Conservation (phyloP, 1,284 basidiomycete species). For the Coniferiporia weirii region DNA sequence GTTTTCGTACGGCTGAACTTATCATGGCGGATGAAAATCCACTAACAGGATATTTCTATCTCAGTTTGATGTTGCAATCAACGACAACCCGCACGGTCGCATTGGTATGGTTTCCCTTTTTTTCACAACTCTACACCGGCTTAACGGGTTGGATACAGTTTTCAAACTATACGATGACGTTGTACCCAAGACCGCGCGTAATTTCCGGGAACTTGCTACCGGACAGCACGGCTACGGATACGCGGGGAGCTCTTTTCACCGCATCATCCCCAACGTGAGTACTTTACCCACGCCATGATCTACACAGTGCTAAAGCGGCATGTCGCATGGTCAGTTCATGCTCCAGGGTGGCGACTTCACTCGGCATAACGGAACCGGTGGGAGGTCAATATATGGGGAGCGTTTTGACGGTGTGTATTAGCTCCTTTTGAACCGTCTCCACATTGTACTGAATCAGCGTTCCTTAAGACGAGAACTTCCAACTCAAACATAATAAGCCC, state of each 20-base stretch:
- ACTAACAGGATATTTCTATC: background rate
- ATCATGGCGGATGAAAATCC: background rate
- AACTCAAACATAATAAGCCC: constrained; percentile 73
- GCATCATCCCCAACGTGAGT: constrained; percentile 55
- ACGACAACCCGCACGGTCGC: constrained; percentile 49
- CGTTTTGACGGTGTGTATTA: constrained; percentile 60
- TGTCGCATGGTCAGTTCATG: constrained; percentile 36
- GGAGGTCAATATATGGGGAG: constrained; percentile 88
- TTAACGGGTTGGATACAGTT: constrained; percentile 26
- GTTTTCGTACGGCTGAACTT: constrained; percentile 34
- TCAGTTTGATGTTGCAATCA: constrained; percentile 79
- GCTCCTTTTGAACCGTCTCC: background rate
- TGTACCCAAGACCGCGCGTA: constrained; percentile 73
- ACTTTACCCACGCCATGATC: constrained; percentile 15
- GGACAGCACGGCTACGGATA: constrained; percentile 69
- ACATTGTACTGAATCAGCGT: background rate
- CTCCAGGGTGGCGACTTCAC: constrained; percentile 74
- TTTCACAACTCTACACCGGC: background rate
- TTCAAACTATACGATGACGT: constrained; percentile 78
- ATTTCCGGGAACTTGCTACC: constrained; percentile 90
- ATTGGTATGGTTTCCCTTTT: constrained; percentile 50
- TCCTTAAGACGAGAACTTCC: constrained; percentile 78
- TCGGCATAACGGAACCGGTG: constrained; percentile 78
- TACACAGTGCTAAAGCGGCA: background rate
- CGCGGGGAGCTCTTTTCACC: constrained; percentile 69